Conservation (phyloP, 2,329 filamentous ascomycete species). For the Pseudocercospora musae region DNA sequence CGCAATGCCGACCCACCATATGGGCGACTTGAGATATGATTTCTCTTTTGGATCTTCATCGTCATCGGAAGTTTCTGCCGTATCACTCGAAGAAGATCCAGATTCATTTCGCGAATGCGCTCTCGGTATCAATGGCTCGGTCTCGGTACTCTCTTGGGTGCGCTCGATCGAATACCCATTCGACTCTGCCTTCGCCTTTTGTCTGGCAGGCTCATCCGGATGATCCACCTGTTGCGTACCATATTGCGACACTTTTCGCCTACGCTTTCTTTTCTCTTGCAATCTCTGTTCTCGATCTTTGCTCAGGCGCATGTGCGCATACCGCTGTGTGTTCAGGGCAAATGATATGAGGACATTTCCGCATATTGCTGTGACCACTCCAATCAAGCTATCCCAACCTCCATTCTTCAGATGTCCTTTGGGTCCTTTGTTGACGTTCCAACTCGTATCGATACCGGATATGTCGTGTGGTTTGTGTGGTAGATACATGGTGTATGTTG, state of each 20-base stretch:
- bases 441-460: slow-evolving; percentile 3
- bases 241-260: slow-evolving; percentile 40
- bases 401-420: slow-evolving; percentile 25
- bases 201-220: slow-evolving; percentile 33
- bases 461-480: background rate
- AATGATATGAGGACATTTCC: slow-evolving; percentile 94
- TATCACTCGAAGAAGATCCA: slow-evolving; percentile 39
- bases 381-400: slow-evolving; percentile 87
- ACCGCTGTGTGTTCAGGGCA: slow-evolving; percentile 92
- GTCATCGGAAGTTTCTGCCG: slow-evolving; percentile 37
- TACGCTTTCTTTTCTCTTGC: slow-evolving; percentile 33
- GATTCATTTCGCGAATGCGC: slow-evolving; percentile 45
- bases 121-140: slow-evolving; percentile 52
- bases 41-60: slow-evolving; percentile 50
- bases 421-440: background rate
- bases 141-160: slow-evolving; percentile 43
- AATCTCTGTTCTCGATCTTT: slow-evolving; percentile 58
- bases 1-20: slow-evolving; percentile 94
- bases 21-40: slow-evolving; percentile 83
- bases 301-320: slow-evolving; percentile 83
- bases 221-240: slow-evolving; percentile 42
- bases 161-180: slow-evolving; percentile 30
- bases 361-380: slow-evolving; percentile 86
- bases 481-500: slow-evolving; percentile 11
- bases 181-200: slow-evolving; percentile 21